Evolutionary conservation across 345 rosid species (phyloP).

Genomic region (rapeseed (Brassica napus)): DNA sequence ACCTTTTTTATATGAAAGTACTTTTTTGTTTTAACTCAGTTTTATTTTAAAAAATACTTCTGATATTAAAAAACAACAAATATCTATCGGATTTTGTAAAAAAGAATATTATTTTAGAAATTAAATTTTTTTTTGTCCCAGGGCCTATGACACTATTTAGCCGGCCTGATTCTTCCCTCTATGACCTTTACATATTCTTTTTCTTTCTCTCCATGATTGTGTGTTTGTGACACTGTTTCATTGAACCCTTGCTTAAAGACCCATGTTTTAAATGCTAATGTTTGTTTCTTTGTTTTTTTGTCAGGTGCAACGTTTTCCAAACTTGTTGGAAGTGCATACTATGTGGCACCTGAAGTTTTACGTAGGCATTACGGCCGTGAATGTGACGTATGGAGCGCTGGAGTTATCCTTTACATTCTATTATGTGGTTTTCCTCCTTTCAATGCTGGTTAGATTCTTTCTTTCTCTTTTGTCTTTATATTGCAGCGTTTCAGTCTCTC

Average conservation of each 20-base stretch:
- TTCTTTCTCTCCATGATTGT: neutral
- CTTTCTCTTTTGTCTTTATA: neutral
- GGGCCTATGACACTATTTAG: too few species aligned
- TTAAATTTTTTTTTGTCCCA: too few species aligned
- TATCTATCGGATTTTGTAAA: too few species aligned
- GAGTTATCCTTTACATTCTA: conserved; percentile 69
- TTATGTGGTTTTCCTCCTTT: conserved; percentile 80
- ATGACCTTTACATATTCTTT: neutral
- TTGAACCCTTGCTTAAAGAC: neutral
- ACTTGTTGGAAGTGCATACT: conserved; percentile 79
- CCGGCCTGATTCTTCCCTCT: too few species aligned
- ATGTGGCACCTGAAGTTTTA: conserved; percentile 81
- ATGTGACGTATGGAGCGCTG: conserved; percentile 85
- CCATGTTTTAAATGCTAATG: neutral
- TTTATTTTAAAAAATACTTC: too few species aligned
- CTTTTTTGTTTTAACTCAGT: too few species aligned
- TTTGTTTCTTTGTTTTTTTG: conserved; percentile 10
- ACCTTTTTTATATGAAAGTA: too few species aligned
- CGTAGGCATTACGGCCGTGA: conserved; percentile 67
- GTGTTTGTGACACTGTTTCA: neutral
- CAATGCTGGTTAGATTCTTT: conserved; percentile 59
- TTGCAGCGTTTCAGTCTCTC: neutral
- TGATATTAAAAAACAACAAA: too few species aligned
- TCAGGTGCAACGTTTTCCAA: conserved; percentile 56
- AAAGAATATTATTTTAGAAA: too few species aligned